Evolutionary conservation across 148 eudicot species (phyloP).

Genomic region (Vaccinium myrtillus): DNA sequence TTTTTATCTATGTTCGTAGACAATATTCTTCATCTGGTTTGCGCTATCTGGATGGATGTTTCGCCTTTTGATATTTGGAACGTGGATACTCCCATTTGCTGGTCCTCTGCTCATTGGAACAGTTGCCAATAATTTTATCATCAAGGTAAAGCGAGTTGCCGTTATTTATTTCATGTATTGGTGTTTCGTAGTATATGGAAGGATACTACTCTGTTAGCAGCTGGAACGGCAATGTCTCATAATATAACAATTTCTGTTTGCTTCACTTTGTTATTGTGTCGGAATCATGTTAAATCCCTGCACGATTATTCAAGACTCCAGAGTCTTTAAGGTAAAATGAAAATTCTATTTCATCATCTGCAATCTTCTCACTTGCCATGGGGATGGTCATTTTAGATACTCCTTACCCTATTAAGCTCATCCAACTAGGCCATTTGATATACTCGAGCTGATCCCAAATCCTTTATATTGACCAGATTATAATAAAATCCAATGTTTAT

Average conservation of each 20-base stretch:
- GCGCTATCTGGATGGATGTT: conserved; percentile 96
- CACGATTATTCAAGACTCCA: background rate
- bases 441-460: background rate
- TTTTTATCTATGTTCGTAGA: conserved; percentile 38
- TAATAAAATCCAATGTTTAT: background rate
- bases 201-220: background rate
- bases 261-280: background rate
- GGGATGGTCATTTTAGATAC: background rate
- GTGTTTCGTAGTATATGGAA: background rate
- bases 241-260: background rate
- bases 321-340: background rate
- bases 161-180: background rate
- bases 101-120: conserved; percentile 77
- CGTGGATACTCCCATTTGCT: conserved; percentile 86
- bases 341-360: background rate
- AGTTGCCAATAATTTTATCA: conserved; percentile 69
- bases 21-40: conserved; percentile 89
- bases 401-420: background rate
- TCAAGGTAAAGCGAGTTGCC: conserved; percentile 56
- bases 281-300: background rate
- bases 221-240: background rate
- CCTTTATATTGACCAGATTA: background rate
- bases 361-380: background rate
- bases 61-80: conserved; percentile 68
- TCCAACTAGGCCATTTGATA: background rate